Conservation (phyloP, 1,284 basidiomycete genomes). For the Cerioporus squamosus region DNA sequence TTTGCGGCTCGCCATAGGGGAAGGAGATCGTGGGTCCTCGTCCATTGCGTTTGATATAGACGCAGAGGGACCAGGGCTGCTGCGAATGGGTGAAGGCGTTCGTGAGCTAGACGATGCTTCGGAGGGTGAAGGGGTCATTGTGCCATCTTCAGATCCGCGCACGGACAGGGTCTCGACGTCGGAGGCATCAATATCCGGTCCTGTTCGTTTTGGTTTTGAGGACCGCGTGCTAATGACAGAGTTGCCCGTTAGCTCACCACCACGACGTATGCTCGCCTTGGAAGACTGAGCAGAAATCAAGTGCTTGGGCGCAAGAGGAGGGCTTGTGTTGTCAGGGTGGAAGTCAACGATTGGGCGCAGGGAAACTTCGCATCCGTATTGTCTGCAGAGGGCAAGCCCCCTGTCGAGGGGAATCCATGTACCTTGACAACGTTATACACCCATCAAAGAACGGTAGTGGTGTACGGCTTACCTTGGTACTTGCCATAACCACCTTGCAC, state of each 20-base stretch:
- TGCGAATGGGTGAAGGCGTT: conserved; percentile 85
- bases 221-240: conserved; percentile 59
- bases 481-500: conserved; percentile 99
- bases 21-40: conserved; percentile 43
- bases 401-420: conserved; percentile 99
- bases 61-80: conserved; percentile 49
- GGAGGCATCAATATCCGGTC: conserved; percentile 49
- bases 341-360: conserved; percentile 98
- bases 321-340: conserved; percentile 88
- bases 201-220: conserved; percentile 52
- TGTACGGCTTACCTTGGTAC: conserved; percentile 96
- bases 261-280: conserved; percentile 54
- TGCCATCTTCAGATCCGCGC: conserved; percentile 77
- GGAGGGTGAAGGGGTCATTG: conserved; percentile 86
- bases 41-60: conserved; percentile 44
- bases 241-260: conserved; percentile 43
- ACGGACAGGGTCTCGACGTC: conserved; percentile 65
- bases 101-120: conserved; percentile 86
- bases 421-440: conserved; percentile 52
- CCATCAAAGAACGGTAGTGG: not conserved
- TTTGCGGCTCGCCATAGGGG: conserved; percentile 37
- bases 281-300: conserved; percentile 70
- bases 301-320: conserved; percentile 97
- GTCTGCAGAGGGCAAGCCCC: conserved; percentile 85
- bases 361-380: conserved; percentile 90